These are phyloP conservation scores for Tricholoma sp. DNA, from an alignment of 768 basidiomycete genomes.

Conservation along the genomic window DNA sequence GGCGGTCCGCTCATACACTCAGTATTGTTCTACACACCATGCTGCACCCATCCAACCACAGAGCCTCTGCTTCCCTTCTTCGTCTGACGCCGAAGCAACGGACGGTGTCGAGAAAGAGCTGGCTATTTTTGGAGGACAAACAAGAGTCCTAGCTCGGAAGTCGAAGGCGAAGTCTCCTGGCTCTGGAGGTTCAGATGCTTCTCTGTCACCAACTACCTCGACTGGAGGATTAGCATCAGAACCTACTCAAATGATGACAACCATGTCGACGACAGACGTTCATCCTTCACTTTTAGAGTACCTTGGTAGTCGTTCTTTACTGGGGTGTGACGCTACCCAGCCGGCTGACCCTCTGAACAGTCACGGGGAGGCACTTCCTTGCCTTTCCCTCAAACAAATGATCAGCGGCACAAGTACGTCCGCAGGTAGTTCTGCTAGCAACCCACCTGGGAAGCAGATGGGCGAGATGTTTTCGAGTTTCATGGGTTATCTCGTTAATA, in stretches of 20 bases:
- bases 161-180: slow-evolving; percentile 6
- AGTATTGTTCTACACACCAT: slow-evolving; percentile 15
- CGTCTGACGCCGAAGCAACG: slow-evolving; percentile 4
- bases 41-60: slow-evolving; percentile 4
- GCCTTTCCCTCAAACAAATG: too few species aligned
- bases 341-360: background rate
- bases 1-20: slow-evolving; percentile 31
- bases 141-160: slow-evolving; percentile 29
- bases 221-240: slow-evolving; percentile 8
- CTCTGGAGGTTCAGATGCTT: background rate
- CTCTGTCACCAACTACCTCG: background rate
- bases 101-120: slow-evolving; percentile 41
- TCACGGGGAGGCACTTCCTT: background rate
- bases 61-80: background rate
- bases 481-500: slow-evolving; percentile 18
- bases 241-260: background rate
- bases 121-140: slow-evolving; percentile 52
- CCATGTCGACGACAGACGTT: background rate
- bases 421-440: background rate
- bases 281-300: slow-evolving; percentile 24
- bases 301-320: slow-evolving; percentile 9
- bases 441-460: slow-evolving; percentile 8
- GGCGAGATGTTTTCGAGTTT: slow-evolving; percentile 20
- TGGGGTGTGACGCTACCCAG: background rate
- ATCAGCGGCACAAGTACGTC: background rate